Evolutionary conservation across 2,329 filamentous ascomycete species (phyloP), one percentile per base, ranked within the genome.

Genomic region (Coniochaeta ligniaria): DNA sequence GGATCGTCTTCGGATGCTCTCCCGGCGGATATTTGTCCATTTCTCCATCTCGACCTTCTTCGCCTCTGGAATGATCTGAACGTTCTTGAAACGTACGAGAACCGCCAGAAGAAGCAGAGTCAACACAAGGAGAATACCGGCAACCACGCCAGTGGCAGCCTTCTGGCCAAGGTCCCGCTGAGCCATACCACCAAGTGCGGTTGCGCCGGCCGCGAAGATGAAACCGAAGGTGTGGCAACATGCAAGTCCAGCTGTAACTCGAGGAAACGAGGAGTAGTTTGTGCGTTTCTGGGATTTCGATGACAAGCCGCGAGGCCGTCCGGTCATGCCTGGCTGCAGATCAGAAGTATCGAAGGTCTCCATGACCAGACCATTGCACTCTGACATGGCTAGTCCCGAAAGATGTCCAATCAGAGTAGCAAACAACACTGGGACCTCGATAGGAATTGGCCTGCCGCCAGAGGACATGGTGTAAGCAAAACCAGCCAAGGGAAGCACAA

Each of bases 301-400:
- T 6, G 75, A 75, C 3, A 69, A 67, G n/a, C 75, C 76, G 31
- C 73, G 76, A n/a, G 78, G 78, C 17, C 78, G 78, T 33, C 83
- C 83, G 7, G 82, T 89, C 78, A 89, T 87, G 12, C 88, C 87
- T 2, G 88, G 85, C 65, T 90, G 88, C 4, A 93, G 78, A 71
- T 93, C 90, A 45, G 87, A 91, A n/a, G 86, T 90, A 70, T 93
- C 90, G 71, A 88, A 93, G 0, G 86, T 87, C 69, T 92, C 89
- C 89, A 93, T 92, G 69, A 92, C 82, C 35, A 93, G 75, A 0
- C 89, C 88, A 64, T 88, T 84, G 72, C 89, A 92, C 72, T 93
- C 90, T 2, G 89, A 84, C 54, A 91, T 86, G 1, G 88, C 89
- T 11, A 94, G 81, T 58, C 86, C 87, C 1, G 87, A 88, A 6